Base-by-base conservation (phyloP, 768 basidiomycete species). In the Chalciporus pseudorubinellus region DNA sequence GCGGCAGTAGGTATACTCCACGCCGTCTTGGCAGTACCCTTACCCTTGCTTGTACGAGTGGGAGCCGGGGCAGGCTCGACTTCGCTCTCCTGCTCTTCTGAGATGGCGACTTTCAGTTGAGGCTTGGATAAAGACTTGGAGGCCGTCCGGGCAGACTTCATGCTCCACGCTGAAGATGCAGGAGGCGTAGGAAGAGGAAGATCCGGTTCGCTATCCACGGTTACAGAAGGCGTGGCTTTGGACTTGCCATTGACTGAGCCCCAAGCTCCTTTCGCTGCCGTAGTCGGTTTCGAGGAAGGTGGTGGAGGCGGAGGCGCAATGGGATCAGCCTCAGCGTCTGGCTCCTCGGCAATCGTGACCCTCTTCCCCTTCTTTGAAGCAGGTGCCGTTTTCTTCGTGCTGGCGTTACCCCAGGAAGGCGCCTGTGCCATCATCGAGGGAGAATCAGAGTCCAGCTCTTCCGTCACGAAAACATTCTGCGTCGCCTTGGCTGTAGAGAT, bases 311-410 rank as follows among this genome's bases (percentile, higher is more conserved):
- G 52, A 28, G 59, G 19, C 10, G 54, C 20, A 21, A 60, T 59
- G 0, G 55, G 57, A 29, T 63, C 67, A 11, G 59, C 62, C 6
- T 68, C 68, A 7, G 57, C 57, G 12, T 70, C 61, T 0, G 54
- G 49, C 28, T 66, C 66, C 43, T 68, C 66, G 22, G 43, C 48
- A 12, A 68, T 58, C 16, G 52, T 68, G 44, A 65, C 68, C 19
- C 50, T 52, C 49, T 61, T 67, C 14, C 62, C 53, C 48, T 58
- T 66, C 46, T 64, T 68, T 31, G 46, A 19, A 4, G 45, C 38
- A 39, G 52, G 4, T 0, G 10, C 11, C 2, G 39, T 1, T 18
- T 63, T 65, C 48, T 64, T 66, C 21, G 56, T 10, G 8, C 20
- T 40, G 33, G n/a, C 22, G 14, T 12, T 58, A 1, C 43, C 39